Evolutionary conservation across 192 early-diverging fungal species (phyloP).

Genomic region (Podila minutissima): DNA sequence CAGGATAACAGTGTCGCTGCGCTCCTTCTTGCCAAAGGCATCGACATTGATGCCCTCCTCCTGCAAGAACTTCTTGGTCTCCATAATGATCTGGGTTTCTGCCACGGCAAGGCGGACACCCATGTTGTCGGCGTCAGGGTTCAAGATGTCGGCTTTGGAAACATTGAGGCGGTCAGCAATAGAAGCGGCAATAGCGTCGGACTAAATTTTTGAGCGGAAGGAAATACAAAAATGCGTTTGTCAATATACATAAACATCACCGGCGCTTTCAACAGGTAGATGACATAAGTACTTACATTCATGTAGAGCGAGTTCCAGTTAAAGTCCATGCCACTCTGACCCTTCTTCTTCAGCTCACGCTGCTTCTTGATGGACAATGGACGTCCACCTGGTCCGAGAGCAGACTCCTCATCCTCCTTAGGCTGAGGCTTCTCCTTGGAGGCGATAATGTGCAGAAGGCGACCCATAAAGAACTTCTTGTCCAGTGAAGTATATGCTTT

Average conservation of each 20-base stretch:
- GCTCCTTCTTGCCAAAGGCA: slow-evolving; percentile 79
- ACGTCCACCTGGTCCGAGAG: slow-evolving; percentile 58
- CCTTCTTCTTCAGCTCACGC: slow-evolving; percentile 83
- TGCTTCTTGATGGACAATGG: slow-evolving; percentile 82
- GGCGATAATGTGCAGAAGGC: slow-evolving; percentile 89
- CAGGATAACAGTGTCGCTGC: slow-evolving; percentile 90
- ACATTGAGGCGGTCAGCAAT: slow-evolving; percentile 94
- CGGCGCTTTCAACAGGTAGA: neutral
- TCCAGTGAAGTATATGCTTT: slow-evolving; percentile 86
- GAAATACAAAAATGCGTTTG: neutral
- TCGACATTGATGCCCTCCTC: slow-evolving; percentile 75
- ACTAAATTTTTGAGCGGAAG: slow-evolving; percentile 39
- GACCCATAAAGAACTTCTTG: slow-evolving; percentile 89
- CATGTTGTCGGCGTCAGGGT: slow-evolving; percentile 86
- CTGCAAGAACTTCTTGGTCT: slow-evolving; percentile 93
- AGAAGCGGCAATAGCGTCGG: slow-evolving; percentile 93
- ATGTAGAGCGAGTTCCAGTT: slow-evolving; percentile 98
- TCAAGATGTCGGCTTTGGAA: slow-evolving; percentile 91
- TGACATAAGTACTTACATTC: slow-evolving; percentile 69
- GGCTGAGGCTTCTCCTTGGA: slow-evolving; percentile 85
- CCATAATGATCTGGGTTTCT: slow-evolving; percentile 95
- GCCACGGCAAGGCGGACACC: slow-evolving; percentile 95
- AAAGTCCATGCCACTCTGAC: slow-evolving; percentile 81
- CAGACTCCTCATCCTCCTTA: slow-evolving; percentile 62
- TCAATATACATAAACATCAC: neutral